Percentiles rank a stretch among this genome's conserved stretches.
Evolutionary conservation across 345 rosid genomes (phyloP).

Genomic region (Citrus hindsii): DNA sequence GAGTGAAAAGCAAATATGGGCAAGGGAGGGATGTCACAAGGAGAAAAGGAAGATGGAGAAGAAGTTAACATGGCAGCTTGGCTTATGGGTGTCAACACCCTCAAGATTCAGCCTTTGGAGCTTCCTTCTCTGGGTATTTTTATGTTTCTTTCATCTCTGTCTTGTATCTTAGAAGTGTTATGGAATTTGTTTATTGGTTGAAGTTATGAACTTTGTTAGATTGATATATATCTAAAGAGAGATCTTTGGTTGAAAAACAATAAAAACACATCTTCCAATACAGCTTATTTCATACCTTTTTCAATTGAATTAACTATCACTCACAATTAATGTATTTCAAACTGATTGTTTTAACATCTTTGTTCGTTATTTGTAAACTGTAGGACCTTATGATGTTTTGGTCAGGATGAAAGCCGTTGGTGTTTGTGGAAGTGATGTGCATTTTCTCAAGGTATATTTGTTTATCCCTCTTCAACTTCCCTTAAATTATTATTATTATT

Average conservation of each 20-base stretch:
- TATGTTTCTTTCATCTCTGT: neutral
- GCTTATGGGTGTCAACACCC: constrained; percentile 69
- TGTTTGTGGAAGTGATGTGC: constrained; percentile 95
- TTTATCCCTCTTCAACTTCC: neutral
- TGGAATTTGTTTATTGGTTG: neutral
- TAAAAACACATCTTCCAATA: too few relatives aligned
- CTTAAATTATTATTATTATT: neutral
- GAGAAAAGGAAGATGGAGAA: constrained; percentile 39
- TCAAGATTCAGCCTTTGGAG: constrained; percentile 76
- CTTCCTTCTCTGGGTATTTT: constrained; percentile 69
- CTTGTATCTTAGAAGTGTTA: neutral
- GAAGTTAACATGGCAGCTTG: constrained; percentile 91
- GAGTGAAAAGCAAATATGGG: constrained; percentile 34
- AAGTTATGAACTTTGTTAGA: neutral
- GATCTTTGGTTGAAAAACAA: too few relatives aligned
- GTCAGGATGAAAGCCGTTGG: constrained; percentile 90
- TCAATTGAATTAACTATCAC: too few relatives aligned
- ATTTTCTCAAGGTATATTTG: constrained; percentile 63
- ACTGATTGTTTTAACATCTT: neutral
- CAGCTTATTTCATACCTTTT: too few relatives aligned
- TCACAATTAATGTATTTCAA: neutral
- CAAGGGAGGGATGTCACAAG: constrained; percentile 66
- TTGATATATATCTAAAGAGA: neutral
- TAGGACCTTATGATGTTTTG: constrained; percentile 81
- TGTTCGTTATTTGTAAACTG: neutral